Conservation (phyloP, 306 rosid species). For the Sicyos baderoa region DNA sequence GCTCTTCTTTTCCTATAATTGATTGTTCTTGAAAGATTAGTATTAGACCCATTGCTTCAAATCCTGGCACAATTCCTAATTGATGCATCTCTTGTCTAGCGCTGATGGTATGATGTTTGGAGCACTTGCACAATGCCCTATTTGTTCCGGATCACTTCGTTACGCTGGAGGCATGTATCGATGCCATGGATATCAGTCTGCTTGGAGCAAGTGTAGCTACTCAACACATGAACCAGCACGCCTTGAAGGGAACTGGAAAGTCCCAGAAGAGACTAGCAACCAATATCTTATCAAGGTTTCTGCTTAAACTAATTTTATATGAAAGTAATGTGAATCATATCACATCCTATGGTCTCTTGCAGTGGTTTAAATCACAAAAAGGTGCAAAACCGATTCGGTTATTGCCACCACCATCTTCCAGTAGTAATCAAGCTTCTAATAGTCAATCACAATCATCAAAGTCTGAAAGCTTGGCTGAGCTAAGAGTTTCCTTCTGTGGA, state of each 20-base stretch:
- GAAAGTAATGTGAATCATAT: background rate
- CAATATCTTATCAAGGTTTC: slow-evolving; percentile 68
- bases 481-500: slow-evolving; percentile 64
- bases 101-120: slow-evolving; percentile 99
- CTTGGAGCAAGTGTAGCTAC: slow-evolving; percentile 90
- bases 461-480: slow-evolving; percentile 50
- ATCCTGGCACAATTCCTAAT: slow-evolving; percentile 14
- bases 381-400: slow-evolving; percentile 57
- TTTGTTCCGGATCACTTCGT: slow-evolving; percentile 63
- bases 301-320: background rate
- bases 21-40: background rate
- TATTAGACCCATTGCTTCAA: background rate
- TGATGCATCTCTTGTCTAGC: slow-evolving; percentile 32
- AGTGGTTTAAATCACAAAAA: slow-evolving; percentile 94
- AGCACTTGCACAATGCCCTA: slow-evolving; percentile 63
- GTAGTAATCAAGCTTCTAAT: slow-evolving; percentile 33
- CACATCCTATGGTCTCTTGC: slow-evolving; percentile 28
- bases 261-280: slow-evolving; percentile 63
- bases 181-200: slow-evolving; percentile 66
- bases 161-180: slow-evolving; percentile 79
- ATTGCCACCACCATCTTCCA: slow-evolving; percentile 46
- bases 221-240: slow-evolving; percentile 58
- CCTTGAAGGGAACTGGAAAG: slow-evolving; percentile 72
- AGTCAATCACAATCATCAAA: slow-evolving; percentile 42
- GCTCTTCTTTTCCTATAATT: background rate